Base-by-base conservation (phyloP, 2,329 filamentous ascomycete genomes). In the Colletotrichum sp. region DNA sequence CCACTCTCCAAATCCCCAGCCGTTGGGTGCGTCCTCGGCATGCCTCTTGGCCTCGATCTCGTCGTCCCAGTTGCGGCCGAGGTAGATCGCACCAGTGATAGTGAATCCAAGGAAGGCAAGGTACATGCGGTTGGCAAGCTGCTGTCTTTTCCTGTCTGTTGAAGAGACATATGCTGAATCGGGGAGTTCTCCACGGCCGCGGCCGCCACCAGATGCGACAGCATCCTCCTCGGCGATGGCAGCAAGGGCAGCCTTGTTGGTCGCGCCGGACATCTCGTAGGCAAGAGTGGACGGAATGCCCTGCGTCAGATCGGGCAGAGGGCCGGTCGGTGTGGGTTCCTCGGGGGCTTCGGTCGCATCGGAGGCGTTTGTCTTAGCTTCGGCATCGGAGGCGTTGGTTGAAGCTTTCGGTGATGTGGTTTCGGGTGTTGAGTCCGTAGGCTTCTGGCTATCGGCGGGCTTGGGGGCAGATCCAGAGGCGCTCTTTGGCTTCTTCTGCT, bases 281-380 rank as follows among this genome's bases (percentile, higher is more conserved):
- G 93, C 95, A 71, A 98, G 90, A 1, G 96, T 98, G 3, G 96
- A 98, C 0, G 96, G 96, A 78, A 99, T 98, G 78, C 96, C 96
- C 82, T 96, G 93, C n/a, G 95, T 97, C 60, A 99, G 89, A 83
- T 99, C 96, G 69, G 96, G 96, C 15, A 98, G 91, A 69, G 95
- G 93, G 81, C 93, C 90, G 64, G 82, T 82, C 7, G 75, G 72
- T 34, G 26, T 67, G 21, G 55, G 44, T 9, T 76, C 69, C 57
- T 78, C 76, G 60, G 68, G 66, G 24, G 63, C 30, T 66, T 71
- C 60, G 62, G 74, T 72, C n/a, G 71, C 67, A 49, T 76, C 73
- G 74, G 70, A 36, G 62, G 69, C 70, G 28, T 73, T 69, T 44
- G 70, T 24, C 39, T 73, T 59, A 34, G 62, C 60, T 32, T 59